Evolutionary conservation across 2,329 filamentous ascomycete species (phyloP).

Genomic region (Acarospora socialis): DNA sequence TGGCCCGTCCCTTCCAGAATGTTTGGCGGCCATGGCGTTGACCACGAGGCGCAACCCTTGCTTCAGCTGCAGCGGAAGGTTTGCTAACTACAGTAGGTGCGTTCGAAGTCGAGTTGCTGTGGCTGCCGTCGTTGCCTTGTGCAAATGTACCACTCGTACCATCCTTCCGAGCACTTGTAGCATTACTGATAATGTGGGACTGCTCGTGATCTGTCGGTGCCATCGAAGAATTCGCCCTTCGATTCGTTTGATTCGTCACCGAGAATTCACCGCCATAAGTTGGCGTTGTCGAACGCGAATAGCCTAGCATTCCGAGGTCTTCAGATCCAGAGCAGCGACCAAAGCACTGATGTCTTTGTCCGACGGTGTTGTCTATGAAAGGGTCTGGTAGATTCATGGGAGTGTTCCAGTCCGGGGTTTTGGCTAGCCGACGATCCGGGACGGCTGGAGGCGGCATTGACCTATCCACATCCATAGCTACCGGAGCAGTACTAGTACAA

Average conservation of each 20-base stretch:
- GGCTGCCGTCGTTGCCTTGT: slow-evolving; percentile 9
- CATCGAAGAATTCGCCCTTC: neutral
- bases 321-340: neutral
- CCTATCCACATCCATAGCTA: slow-evolving; percentile 2
- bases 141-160: slow-evolving; percentile 8
- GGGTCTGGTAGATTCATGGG: too few relatives aligned
- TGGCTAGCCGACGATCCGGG: slow-evolving; percentile 5
- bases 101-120: slow-evolving; percentile 10
- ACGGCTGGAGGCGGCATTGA: slow-evolving; percentile 4
- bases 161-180: slow-evolving; percentile 6
- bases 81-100: slow-evolving; percentile 6
- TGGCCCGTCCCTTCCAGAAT: slow-evolving; percentile 7
- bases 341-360: too few relatives aligned
- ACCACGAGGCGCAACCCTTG: slow-evolving; percentile 3
- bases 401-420: neutral
- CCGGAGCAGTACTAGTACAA: slow-evolving; percentile 3
- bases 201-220: slow-evolving; percentile 1
- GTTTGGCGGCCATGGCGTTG: slow-evolving; percentile 5
- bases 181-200: slow-evolving; percentile 4
- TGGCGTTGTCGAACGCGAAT: slow-evolving; percentile 7
- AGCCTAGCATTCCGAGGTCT: slow-evolving; percentile 9
- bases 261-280: neutral
- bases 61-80: neutral
- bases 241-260: neutral
- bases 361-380: too few relatives aligned